Percentiles rank a stretch among this genome's conserved stretches.
Conservation (phyloP, 371 early-diverging fungal genomes). For the Catenaria anguillulae region DNA sequence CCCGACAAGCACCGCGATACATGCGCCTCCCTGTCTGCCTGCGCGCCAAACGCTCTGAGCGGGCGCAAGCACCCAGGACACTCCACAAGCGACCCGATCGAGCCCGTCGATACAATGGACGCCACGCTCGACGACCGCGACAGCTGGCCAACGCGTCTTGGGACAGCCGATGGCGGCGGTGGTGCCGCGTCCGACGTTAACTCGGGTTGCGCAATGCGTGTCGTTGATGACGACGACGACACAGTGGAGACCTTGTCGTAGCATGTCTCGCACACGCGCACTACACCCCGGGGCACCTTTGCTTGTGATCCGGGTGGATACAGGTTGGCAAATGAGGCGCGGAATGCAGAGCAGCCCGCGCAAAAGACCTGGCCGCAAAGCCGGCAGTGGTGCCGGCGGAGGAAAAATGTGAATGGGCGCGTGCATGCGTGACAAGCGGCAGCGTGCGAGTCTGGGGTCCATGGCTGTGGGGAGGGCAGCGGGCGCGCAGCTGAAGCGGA, state of each 20-base stretch:
- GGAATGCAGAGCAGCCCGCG: not conserved
- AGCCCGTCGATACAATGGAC: not conserved
- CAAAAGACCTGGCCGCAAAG: conserved; percentile 8
- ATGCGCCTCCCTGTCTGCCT: not conserved
- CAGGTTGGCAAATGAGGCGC: too few species aligned
- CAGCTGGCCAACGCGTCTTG: not conserved
- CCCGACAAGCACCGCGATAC: not conserved
- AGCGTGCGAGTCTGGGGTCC: not conserved
- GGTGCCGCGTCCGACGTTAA: too few species aligned
- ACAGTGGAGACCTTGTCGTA: too few species aligned
- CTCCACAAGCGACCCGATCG: conserved; percentile 1
- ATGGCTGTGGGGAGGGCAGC: not conserved
- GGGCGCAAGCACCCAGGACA: not conserved
- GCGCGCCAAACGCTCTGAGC: not conserved
- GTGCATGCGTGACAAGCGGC: not conserved
- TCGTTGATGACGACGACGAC: too few species aligned
- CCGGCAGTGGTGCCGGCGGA: conserved; percentile 9
- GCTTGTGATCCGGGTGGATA: too few species aligned
- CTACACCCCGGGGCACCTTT: too few species aligned
- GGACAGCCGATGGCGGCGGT: not conserved
- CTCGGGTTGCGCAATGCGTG: too few species aligned
- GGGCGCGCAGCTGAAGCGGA: not conserved
- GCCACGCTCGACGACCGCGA: not conserved
- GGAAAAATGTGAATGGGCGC: not conserved
- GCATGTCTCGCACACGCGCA: not conserved